phyloP scores from a whole-genome alignment of 1,284 basidiomycete genomes.

The Leccinum proximum region DNA sequence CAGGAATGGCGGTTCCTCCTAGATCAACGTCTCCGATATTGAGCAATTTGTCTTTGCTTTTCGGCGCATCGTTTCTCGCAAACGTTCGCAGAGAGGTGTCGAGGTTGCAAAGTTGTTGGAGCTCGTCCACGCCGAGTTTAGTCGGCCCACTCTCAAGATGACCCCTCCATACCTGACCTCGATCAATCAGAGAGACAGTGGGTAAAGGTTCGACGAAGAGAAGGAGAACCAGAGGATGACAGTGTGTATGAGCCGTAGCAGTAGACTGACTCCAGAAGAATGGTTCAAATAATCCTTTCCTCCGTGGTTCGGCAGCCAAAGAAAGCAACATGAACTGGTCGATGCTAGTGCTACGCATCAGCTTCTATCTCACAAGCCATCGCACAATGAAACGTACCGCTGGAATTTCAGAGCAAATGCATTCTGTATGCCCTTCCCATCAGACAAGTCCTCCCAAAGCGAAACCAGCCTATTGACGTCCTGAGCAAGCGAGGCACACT shows the following conservation, averaged over 20 bases:
- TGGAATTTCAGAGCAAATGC: slow-evolving; percentile 56
- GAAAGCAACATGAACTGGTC: slow-evolving; percentile 79
- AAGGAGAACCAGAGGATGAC: slow-evolving; percentile 59
- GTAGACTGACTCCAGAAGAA: slow-evolving; percentile 62
- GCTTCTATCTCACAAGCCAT: slow-evolving; percentile 4
- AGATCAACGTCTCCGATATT: slow-evolving; percentile 45
- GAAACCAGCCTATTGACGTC: slow-evolving; percentile 49
- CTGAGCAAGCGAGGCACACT: slow-evolving; percentile 22
- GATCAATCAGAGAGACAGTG: slow-evolving; percentile 62
- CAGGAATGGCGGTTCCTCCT: slow-evolving; percentile 66
- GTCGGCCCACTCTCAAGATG: slow-evolving; percentile 57
- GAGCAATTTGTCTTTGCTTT: slow-evolving; percentile 27
- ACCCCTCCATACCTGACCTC: slow-evolving; percentile 57
- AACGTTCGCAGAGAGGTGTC: slow-evolving; percentile 30
- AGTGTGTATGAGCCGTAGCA: slow-evolving; percentile 36
- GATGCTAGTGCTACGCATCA: slow-evolving; percentile 42
- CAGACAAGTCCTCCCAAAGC: slow-evolving; percentile 51
- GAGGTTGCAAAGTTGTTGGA: slow-evolving; percentile 47
- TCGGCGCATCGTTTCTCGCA: slow-evolving; percentile 13
- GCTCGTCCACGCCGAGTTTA: slow-evolving; percentile 47
- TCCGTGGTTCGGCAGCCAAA: slow-evolving; percentile 66
- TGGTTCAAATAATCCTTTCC: slow-evolving; percentile 69
- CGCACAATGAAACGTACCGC: slow-evolving; percentile 39
- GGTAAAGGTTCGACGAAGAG: slow-evolving; percentile 74
- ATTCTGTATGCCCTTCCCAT: slow-evolving; percentile 35